Conservation (phyloP, 1,139 yeast genomes). For the Candida sp. region DNA sequence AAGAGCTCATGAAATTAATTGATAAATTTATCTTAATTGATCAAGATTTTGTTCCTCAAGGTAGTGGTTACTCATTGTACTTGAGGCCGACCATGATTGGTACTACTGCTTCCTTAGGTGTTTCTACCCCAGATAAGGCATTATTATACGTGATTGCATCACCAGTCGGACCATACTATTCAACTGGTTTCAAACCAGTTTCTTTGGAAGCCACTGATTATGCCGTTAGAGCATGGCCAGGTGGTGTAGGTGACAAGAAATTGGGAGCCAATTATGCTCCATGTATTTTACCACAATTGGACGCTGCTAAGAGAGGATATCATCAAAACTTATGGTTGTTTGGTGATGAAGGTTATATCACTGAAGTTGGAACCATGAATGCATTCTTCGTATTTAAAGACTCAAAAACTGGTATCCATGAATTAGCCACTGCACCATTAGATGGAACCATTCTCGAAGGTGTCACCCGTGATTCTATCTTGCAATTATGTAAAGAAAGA, state of each 20-base stretch:
- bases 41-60: constrained; percentile 73
- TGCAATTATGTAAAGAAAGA: constrained; percentile 70
- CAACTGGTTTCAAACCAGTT: constrained; percentile 93
- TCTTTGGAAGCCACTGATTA: constrained; percentile 90
- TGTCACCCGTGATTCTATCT: constrained; percentile 89
- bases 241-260: constrained; percentile 94
- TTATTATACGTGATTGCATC: constrained; percentile 82
- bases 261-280: constrained; percentile 99
- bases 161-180: constrained; percentile 93
- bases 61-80: constrained; percentile 86
- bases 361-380: constrained; percentile 99
- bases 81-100: constrained; percentile 95
- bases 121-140: constrained; percentile 76
- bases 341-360: constrained; percentile 83
- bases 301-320: constrained; percentile 87
- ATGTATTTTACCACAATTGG: constrained; percentile 81
- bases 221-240: constrained; percentile 99
- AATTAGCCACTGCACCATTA: constrained; percentile 92
- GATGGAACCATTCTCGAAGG: constrained; percentile 98
- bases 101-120: constrained; percentile 84
- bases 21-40: constrained; percentile 74
- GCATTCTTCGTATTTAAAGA: constrained; percentile 76
- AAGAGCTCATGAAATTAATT: constrained; percentile 69
- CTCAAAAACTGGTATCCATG: constrained; percentile 75
- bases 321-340: constrained; percentile 96